phyloP scores from a whole-genome alignment of 345 rosid species.

The Eutrema yunnanense region DNA sequence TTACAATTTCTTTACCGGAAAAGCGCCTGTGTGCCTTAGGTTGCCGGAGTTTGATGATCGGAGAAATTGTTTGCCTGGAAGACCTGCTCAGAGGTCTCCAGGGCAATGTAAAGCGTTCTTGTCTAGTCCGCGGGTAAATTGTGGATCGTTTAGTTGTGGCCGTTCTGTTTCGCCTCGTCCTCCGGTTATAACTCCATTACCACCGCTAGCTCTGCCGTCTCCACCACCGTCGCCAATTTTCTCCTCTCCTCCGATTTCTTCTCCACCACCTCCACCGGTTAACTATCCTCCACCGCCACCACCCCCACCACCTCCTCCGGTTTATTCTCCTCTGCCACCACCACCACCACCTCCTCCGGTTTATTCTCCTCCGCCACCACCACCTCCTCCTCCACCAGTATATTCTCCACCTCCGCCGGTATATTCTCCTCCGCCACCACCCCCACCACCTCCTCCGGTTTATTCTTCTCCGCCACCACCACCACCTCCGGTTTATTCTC shows the following conservation, averaged over 20 bases:
- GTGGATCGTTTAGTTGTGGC: constrained; percentile 59
- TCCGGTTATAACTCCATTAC: constrained; percentile 54
- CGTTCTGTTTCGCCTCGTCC: constrained; percentile 61
- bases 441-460: too few species aligned
- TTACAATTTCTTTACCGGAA: constrained; percentile 67
- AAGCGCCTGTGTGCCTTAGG: constrained; percentile 52
- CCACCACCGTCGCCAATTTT: constrained; percentile 37
- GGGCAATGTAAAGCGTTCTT: constrained; percentile 47
- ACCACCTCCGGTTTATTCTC: constrained; percentile 14
- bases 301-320: constrained; percentile 16
- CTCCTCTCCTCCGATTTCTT: constrained; percentile 28
- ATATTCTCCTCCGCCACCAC: background rate
- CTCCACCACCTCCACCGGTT: constrained; percentile 15
- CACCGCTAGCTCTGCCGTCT: constrained; percentile 57
- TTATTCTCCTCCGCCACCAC: constrained; percentile 25
- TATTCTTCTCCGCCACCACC: constrained; percentile 24
- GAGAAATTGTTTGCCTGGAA: constrained; percentile 51
- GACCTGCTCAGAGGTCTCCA: constrained; percentile 56
- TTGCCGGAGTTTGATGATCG: constrained; percentile 46
- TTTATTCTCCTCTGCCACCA: constrained; percentile 23
- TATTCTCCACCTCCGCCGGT: constrained; percentile 24
- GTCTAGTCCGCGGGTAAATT: constrained; percentile 44
- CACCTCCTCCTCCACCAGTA: background rate
- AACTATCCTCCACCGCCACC: background rate
- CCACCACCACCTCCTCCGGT: constrained; percentile 44